A percentile compares a stretch with the other conserved stretches of the same genome.
Evolutionary conservation across 2,329 filamentous ascomycete species (phyloP).

Genomic region (Trichophyton simii): DNA sequence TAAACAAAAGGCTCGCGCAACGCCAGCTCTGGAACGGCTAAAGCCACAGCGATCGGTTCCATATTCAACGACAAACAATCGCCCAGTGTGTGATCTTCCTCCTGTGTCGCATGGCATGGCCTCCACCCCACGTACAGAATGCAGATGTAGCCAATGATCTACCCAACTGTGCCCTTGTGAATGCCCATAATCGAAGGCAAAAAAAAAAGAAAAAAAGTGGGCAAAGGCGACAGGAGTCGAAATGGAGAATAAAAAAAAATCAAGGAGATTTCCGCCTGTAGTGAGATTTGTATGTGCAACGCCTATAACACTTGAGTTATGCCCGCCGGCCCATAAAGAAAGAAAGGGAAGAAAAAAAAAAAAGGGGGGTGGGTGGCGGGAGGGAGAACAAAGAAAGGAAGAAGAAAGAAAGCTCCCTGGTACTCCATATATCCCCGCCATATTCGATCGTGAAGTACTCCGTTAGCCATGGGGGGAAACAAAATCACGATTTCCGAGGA

Average conservation of each 20-base stretch:
- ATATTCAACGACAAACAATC: neutral
- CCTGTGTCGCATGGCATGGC: neutral
- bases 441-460: neutral
- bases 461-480: no score
- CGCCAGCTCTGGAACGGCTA: neutral
- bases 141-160: neutral
- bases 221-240: neutral
- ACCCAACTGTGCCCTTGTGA: neutral
- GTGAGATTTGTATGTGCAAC: neutral
- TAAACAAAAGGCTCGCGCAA: constrained; percentile 1
- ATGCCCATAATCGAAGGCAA: neutral
- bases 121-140: neutral
- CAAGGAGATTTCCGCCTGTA: neutral
- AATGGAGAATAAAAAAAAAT: neutral
- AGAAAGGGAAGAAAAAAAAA: neutral
- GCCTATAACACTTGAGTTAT: neutral
- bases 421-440: neutral
- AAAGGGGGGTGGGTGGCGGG: neutral
- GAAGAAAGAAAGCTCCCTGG: neutral
- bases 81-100: neutral
- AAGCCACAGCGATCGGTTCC: neutral
- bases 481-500: constrained; percentile 9
- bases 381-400: neutral
- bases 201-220: constrained; percentile 2
- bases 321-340: neutral